Conservation (phyloP, 2,329 filamentous ascomycete genomes). For the Aspergillus japonicus region DNA sequence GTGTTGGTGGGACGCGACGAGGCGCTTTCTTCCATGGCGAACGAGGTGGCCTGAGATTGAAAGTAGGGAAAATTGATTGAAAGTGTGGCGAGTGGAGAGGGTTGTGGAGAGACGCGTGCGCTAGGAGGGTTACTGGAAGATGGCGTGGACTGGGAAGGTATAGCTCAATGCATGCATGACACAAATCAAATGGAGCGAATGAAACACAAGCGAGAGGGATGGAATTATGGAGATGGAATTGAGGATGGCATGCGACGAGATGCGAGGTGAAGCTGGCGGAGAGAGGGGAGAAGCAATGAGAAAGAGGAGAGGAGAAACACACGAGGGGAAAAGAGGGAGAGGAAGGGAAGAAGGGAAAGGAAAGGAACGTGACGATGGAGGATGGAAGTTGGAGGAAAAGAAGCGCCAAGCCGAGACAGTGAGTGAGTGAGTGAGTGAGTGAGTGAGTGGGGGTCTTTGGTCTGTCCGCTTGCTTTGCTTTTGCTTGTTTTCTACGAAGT, state of each 20-base stretch:
- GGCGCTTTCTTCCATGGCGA: conserved; percentile 26
- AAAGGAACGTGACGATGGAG: conserved; percentile 13
- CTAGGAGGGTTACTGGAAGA: conserved; percentile 9
- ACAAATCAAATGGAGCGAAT: conserved; percentile 5
- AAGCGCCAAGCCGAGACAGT: conserved; percentile 13
- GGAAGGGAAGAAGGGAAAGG: conserved; percentile 1
- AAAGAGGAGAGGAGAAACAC: background rate
- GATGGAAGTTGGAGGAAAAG: background rate
- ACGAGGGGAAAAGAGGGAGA: no score
- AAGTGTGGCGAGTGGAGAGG: background rate
- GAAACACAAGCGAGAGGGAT: background rate
- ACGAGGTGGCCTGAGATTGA: conserved; percentile 13
- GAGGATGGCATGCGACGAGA: background rate
- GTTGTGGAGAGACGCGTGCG: conserved; percentile 17
- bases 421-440: no score
- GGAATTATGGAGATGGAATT: background rate
- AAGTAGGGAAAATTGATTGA: background rate
- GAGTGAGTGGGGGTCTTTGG: no score
- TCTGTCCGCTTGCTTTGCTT: no score
- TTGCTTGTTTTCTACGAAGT: no score
- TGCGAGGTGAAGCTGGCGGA: background rate
- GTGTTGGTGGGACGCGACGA: conserved; percentile 35
- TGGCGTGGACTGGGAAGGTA: conserved; percentile 11
- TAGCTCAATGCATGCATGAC: conserved; percentile 24
- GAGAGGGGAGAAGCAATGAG: background rate